Percentiles rank a stretch among this genome's conserved stretches.
Conservation (phyloP, 2,329 filamentous ascomycete species). For the Apiospora marii region DNA sequence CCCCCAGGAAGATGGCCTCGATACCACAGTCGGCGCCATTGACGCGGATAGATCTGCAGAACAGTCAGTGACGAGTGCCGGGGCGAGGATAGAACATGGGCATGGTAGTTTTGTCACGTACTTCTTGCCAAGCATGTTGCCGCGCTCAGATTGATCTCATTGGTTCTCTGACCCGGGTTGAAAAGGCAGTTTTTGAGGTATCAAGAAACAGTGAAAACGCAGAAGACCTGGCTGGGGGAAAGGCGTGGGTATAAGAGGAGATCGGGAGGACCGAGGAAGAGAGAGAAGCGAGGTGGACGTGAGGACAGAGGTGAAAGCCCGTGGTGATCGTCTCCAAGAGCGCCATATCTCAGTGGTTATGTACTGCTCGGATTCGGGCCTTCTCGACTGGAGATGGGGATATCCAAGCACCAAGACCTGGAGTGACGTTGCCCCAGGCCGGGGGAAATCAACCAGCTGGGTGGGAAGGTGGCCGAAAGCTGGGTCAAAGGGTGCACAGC, state of each 20-base stretch:
- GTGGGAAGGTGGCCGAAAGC: slow-evolving; percentile 5
- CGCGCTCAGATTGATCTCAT: slow-evolving; percentile 13
- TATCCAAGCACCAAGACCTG: slow-evolving; percentile 7
- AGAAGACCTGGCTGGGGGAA: neutral
- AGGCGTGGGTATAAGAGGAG: neutral
- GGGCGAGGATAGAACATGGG: neutral
- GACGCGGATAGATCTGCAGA: slow-evolving; percentile 48
- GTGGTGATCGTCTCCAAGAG: slow-evolving; percentile 7
- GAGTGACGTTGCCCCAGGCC: slow-evolving; percentile 23
- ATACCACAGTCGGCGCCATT: slow-evolving; percentile 52
- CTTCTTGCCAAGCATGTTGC: slow-evolving; percentile 24
- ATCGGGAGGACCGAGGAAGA: neutral
- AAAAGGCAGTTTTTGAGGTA: neutral
- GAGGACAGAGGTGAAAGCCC: slow-evolving; percentile 5
- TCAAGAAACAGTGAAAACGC: neutral
- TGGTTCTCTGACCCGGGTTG: neutral
- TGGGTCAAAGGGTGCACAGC: neutral
- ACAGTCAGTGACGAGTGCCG: neutral
- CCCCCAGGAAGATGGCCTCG: slow-evolving; percentile 54
- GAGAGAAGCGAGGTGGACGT: slow-evolving; percentile 2
- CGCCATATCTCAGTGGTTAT: slow-evolving; percentile 6
- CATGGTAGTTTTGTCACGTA: slow-evolving; percentile 1
- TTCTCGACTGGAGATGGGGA: slow-evolving; percentile 20
- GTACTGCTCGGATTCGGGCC: slow-evolving; percentile 14
- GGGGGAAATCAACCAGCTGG: neutral